Evolutionary conservation across 768 basidiomycete species (phyloP), one percentile per base, ranked within the genome.

Genomic region (Hericium rajendrae): DNA sequence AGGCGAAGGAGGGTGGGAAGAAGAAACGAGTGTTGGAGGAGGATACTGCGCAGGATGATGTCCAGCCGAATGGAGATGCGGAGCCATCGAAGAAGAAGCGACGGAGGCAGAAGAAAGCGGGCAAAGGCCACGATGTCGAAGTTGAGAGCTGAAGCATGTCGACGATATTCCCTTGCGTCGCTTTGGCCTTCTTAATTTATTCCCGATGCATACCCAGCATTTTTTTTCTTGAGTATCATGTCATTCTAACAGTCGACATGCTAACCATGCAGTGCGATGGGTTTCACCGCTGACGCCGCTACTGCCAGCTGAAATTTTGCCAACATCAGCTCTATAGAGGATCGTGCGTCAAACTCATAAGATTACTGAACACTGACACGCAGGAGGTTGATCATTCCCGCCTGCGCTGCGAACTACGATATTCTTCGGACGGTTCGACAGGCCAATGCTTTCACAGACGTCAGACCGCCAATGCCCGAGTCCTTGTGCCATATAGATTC

Each of bases 71-170:
- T 11, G 4, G 66, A 6, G 32, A 32, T 6, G 32, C 32, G 6
- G 60, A 56, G 16, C 65, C 58, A 4, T 59, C 62, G 59, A 77
- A 73, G 63, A 78, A 70, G 62, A 74, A 74, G 64, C 73, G 72
- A 54, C 68, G 77, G 55, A 67, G 70, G 59, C 73, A 76, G 53
- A 75, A 72, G 55, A 77, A 71, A 24, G 38, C 51, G 11, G 61
- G 52, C n/a, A 60, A 59, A n/a, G 24, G 24, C 8, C 9, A 10
- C 20, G 24, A n/a, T 10, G 16, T 15, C 49, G 49, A 51, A 20
- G 43, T 16, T n/a, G 43, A n/a, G 43, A 46, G 43, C 6, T 32
- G 32, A 32, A 32, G 32, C 8, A 32, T 32, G 32, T 8, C 6
- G 32, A 32, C 9, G 43, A 18, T n/a, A n/a, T n/a, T 26, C 26